Conservation (phyloP, 495 filamentous ascomycete genomes). For the Staphylotrichum longicolle region DNA sequence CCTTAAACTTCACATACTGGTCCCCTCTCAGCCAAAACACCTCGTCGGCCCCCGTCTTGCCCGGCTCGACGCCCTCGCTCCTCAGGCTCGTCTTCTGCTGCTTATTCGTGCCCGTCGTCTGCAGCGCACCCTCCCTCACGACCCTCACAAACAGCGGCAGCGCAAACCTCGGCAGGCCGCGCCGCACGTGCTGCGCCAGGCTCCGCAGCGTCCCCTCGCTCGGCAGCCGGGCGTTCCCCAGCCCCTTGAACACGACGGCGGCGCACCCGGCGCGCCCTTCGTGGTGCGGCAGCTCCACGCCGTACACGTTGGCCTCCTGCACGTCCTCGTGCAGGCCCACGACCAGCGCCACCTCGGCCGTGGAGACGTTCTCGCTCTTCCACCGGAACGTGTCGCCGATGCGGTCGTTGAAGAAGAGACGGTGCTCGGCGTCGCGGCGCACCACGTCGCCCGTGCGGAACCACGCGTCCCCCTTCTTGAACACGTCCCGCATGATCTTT, state of each 20-base stretch:
- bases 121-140: conserved; percentile 49
- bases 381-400: conserved; percentile 94
- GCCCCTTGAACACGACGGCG: conserved; percentile 55
- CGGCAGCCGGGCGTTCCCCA: conserved; percentile 32
- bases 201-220: conserved; percentile 49
- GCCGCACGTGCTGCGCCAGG: conserved; percentile 58
- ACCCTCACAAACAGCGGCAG: conserved; percentile 76
- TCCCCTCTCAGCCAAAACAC: conserved; percentile 65
- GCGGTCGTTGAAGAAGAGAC: conserved; percentile 83
- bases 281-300: conserved; percentile 75
- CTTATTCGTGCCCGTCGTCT: conserved; percentile 82
- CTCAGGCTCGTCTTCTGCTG: conserved; percentile 74
- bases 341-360: conserved; percentile 75
- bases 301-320: conserved; percentile 84
- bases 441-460: conserved; percentile 87
- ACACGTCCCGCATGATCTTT: conserved; percentile 78
- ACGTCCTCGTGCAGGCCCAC: conserved; percentile 66
- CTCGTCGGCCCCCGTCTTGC: conserved; percentile 54
- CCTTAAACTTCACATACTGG: conserved; percentile 65
- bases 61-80: conserved; percentile 70
- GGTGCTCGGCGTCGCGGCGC: conserved; percentile 65
- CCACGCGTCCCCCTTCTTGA: conserved; percentile 78
- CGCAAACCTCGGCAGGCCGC: conserved; percentile 66
- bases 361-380: conserved; percentile 92
- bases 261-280: conserved; percentile 88